Base-by-base conservation (phyloP, 176 grass and related monocot genomes). In the Oryza glaberrima region DNA sequence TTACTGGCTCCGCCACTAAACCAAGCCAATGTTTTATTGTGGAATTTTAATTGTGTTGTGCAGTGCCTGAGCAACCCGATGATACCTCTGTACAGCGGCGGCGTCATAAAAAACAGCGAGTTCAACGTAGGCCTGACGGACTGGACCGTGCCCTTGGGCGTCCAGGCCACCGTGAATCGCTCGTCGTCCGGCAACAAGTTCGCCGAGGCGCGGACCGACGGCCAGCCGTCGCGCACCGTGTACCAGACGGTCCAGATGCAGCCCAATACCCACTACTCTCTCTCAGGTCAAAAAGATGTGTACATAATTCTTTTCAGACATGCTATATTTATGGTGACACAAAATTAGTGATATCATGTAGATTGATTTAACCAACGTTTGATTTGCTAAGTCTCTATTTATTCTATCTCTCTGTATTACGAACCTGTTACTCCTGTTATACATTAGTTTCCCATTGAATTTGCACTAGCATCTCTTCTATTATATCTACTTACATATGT, bases 221-320 rank as follows among this genome's bases (percentile, higher is more conserved):
- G 35, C 25, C 30, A 13, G 43, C 83, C 84, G 11, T 69, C 88
- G 19, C 86, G 78, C 5, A 92, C 81, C 60, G 68, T 92, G 41
- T 90, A 88, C 69, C 90, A 94, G 84, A 90, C 87, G 74, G 75
- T 94, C 49, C 61, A 88, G 46, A 74, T 92, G 75, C 45, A 83
- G 8, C 36, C 78, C 64, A 65, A 83, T 65, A 90, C 77, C 36
- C 80, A 82, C 72, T 94, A 94, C 49, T 79, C 87, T 17, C 67
- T 94, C 19, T 92, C 92, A 41, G 40, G 40, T 40, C 38, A 40
- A 40, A 40, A 40, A 7, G 38, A 38, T 36, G 35, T 36, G 35
- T 36, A 36, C 35, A 36, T 36, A 25, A 25, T 25, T 25, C 23
- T 25, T 25, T 25, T 25, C 23, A 25, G 23, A 25, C 23, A 25